Evolutionary conservation across 2,329 filamentous ascomycete species (phyloP), one percentile per base, ranked within the genome.

Genomic region (Clarireedia hainanense): DNA sequence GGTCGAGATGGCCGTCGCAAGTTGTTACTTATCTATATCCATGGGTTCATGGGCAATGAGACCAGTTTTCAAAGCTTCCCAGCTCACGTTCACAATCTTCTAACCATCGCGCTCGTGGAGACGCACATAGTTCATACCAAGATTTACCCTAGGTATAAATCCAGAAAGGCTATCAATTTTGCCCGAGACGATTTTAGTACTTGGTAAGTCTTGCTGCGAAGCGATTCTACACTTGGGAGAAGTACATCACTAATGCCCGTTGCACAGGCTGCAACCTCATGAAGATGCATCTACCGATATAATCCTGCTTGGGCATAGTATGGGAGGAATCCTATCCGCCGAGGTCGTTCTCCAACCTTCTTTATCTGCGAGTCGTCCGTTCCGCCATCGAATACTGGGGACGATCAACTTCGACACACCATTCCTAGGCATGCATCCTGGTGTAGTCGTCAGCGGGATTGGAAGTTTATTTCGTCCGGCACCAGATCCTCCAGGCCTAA

Each of bases 31-130:
- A 75, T 96, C 52, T 96, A 91, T 68, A 84, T 96, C 55, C 91
- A 96, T 73, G 91, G 91, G 58, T 96, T 95, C 72, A 86, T 94
- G 78, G 91, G 91, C 51, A 86, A 89, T 58, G 88, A 94, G 69
- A 86, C 87, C 34, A 95, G 88, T 57, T 96, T 96, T 68, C 81
- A 85, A 59, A 89, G 86, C 46, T 95, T 96, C 64, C 91, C 91
- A 0, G 88, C 88, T 6, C 90, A 96, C 72, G 81, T 96, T 4
- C 91, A 96, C 69, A 81, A 84, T 63, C 77, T 88, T 37, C 75
- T 95, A 40, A 82, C 82, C 12, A 75, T 81, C 7, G 76, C 84
- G 0, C 73, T 96, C 12, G 74, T 76, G 23, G 84, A 89, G 26
- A 86, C 84, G 5, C 90, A 95, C 73, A 79, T 86, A 37, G 84